Evolutionary conservation across 306 rosid species (phyloP).

Genomic region (Malus sylvestris): DNA sequence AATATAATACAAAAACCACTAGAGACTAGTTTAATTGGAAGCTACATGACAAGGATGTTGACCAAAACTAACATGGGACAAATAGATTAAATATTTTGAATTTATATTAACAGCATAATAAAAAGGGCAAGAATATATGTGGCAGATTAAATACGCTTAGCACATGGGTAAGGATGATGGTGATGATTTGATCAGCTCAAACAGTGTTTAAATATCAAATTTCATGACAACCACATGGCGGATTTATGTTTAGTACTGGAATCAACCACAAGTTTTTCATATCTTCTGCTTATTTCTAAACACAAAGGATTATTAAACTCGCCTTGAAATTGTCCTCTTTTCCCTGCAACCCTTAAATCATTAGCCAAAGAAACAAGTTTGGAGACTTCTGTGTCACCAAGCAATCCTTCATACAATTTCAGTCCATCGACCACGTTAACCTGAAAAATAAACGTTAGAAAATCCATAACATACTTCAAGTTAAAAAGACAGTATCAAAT

Average conservation of each 20-base stretch:
- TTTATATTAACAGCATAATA: not conserved
- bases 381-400: constrained; percentile 48
- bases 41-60: not conserved
- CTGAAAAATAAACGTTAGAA: constrained; percentile 27
- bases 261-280: not conserved
- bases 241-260: not conserved
- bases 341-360: constrained; percentile 70
- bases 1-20: not conserved
- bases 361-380: constrained; percentile 57
- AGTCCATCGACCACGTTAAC: constrained; percentile 80
- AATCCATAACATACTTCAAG: not conserved
- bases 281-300: not conserved
- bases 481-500: constrained; percentile 5
- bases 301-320: constrained; percentile 9
- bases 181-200: not conserved
- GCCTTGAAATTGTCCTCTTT: constrained; percentile 71
- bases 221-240: not conserved
- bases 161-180: not conserved
- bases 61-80: not conserved
- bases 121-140: not conserved
- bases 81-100: not conserved
- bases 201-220: not conserved
- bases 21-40: not conserved
- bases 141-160: not conserved
- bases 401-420: constrained; percentile 56